Evolutionary conservation across 2,329 filamentous ascomycete species (phyloP), one percentile per base, ranked within the genome.

Genomic region (Beauveria medogensis): DNA sequence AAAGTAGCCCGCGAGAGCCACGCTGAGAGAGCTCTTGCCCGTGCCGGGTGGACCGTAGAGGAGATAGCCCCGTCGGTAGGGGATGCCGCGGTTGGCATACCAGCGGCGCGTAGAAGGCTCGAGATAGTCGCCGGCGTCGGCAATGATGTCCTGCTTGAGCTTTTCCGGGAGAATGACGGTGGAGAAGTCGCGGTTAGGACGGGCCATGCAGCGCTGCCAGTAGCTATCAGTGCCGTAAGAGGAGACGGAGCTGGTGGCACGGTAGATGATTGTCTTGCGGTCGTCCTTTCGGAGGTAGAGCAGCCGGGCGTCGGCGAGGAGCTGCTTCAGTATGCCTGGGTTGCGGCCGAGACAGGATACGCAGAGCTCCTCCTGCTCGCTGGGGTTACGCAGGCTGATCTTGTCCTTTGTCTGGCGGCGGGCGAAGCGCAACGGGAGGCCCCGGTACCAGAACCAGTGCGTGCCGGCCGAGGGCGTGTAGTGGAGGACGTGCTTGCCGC

Each of bases 21-120:
- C 80, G 64, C 83, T 87, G 1, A 91, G 78, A 51, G 85, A 89
- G 50, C 85, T 89, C 73, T 93, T 94, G 16, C 90, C 90, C 0
- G 89, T 92, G 34, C 90, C 90, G 0, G 90, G 90, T 0, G 90
- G 90, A 0, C 91, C 91, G 65, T 92, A 80, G 18, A 96, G 84
- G 0, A 96, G 81, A 68, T 94, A 96, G 0, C 91, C 92, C 5
- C 91, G 82, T 16, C 91, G 83, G 70, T 95, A 95, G 0, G 92
- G 91, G 34, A 96, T 93, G 1, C 91, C 91, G 7, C 91, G 82
- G 65, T 90, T 88, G 0, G 87, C 81, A 70, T 96, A 96, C 90
- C 91, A 96, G n/a, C 85, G 79, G 50, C 82, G 78, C 0, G 85
- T 88, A 14, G 77, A 73, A 0, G 84, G 84, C 63, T 84, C 77